These are phyloP conservation scores for Myxozyma sirexii DNA, from an alignment of 805 yeast species.

Conservation along the genomic window DNA sequence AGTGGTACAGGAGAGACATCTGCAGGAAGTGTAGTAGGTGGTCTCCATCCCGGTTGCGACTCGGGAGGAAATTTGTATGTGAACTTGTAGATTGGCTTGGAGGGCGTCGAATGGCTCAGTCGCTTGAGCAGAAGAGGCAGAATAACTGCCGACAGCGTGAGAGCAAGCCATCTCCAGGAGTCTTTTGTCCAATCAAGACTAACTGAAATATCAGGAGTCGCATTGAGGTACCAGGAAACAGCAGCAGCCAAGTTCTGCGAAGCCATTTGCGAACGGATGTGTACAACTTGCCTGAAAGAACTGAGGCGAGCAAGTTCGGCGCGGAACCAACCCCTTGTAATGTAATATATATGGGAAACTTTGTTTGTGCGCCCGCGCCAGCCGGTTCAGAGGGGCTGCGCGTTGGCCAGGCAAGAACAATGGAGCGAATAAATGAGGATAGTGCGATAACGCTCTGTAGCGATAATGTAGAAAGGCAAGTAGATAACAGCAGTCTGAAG, in stretches of 20 bases:
- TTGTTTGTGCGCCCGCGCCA: too few relatives aligned
- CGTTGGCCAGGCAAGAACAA: too few relatives aligned
- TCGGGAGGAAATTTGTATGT: constrained; percentile 26
- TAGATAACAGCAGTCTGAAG: too few relatives aligned
- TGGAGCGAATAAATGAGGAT: too few relatives aligned
- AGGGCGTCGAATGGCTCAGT: background rate
- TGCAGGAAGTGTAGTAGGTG: background rate
- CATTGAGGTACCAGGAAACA: background rate
- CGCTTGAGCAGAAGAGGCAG: background rate
- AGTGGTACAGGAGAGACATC: background rate
- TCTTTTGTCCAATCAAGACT: background rate
- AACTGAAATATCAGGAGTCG: background rate
- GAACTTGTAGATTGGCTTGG: background rate
- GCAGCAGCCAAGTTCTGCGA: background rate
- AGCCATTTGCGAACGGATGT: background rate
- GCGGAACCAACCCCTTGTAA: too few relatives aligned
- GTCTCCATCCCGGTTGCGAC: constrained; percentile 19
- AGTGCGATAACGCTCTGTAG: too few relatives aligned
- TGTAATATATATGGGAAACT: too few relatives aligned
- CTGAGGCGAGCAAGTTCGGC: too few relatives aligned
- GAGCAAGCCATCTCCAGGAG: background rate
- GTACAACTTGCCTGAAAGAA: constrained; percentile 1
- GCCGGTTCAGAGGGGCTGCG: too few relatives aligned
- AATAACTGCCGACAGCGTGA: background rate
- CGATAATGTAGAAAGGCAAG: too few relatives aligned